Conservation (phyloP, 2,329 filamentous ascomycete species). For the Aphanoascus verrucosus region DNA sequence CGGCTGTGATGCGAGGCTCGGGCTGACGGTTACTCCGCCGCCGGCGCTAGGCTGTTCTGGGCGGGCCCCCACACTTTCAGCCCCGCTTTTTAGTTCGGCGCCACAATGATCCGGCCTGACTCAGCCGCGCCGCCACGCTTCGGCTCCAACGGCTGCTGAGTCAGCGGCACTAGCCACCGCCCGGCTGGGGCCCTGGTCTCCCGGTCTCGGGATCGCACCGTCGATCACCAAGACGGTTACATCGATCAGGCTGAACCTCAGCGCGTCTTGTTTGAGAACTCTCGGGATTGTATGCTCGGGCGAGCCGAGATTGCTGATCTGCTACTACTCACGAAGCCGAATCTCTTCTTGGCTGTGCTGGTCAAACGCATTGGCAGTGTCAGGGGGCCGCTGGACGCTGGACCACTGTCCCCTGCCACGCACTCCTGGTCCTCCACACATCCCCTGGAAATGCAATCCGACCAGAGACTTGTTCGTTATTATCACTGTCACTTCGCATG, state of each 20-base stretch:
- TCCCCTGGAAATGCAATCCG: neutral
- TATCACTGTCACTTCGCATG: neutral
- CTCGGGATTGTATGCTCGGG: neutral
- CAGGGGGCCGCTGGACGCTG: slow-evolving; percentile 4
- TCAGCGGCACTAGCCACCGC: neutral
- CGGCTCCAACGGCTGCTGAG: neutral
- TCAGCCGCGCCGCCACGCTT: neutral
- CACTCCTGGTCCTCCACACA: neutral
- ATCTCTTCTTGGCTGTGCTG: slow-evolving; percentile 5
- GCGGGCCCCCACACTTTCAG: too few species aligned
- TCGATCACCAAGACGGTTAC: slow-evolving; percentile 9
- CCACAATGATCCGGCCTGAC: neutral
- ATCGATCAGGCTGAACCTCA: slow-evolving; percentile 1
- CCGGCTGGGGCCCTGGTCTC: neutral
- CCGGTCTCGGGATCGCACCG: slow-evolving; percentile 4
- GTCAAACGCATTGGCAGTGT: slow-evolving; percentile 12
- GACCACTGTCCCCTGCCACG: neutral
- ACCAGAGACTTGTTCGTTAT: neutral
- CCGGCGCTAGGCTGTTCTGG: too few species aligned
- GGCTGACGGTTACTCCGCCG: too few species aligned
- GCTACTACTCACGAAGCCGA: slow-evolving; percentile 6
- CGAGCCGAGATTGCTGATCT: slow-evolving; percentile 7
- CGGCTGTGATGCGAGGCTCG: too few species aligned
- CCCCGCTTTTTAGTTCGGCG: too few species aligned
- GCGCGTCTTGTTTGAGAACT: slow-evolving; percentile 1